Conservation (phyloP, 495 filamentous ascomycete genomes). For the Xylaria nigripes region DNA sequence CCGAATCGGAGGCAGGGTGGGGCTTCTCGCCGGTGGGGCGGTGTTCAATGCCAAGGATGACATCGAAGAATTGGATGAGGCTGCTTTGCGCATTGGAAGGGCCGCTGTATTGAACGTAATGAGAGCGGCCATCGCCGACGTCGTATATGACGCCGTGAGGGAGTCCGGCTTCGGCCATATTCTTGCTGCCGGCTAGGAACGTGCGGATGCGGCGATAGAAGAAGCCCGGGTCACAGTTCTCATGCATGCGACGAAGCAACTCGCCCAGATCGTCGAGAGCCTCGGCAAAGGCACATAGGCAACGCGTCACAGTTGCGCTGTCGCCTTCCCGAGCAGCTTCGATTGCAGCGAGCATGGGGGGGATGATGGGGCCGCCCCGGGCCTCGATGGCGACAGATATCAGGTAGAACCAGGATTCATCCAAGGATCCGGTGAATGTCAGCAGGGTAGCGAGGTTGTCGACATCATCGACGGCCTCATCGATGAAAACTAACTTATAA, state of each 20-base stretch:
- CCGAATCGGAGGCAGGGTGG: constrained; percentile 35
- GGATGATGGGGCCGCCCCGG: constrained; percentile 77
- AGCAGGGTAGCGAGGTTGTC: constrained; percentile 76
- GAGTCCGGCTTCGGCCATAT: constrained; percentile 88
- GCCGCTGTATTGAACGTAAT: constrained; percentile 73
- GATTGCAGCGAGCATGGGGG: constrained; percentile 82
- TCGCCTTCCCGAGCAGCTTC: constrained; percentile 67
- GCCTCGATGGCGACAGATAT: constrained; percentile 95
- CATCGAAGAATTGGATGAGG: constrained; percentile 89
- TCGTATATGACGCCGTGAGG: constrained; percentile 84
- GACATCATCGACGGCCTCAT: constrained; percentile 70
- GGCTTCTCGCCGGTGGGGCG: constrained; percentile 73
- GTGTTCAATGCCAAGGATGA: constrained; percentile 85
- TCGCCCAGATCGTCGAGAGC: constrained; percentile 72
- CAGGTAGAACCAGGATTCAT: constrained; percentile 98
- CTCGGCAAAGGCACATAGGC: constrained; percentile 72
- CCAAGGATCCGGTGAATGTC: constrained; percentile 90
- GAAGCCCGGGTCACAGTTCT: constrained; percentile 82
- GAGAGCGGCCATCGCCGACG: constrained; percentile 54
- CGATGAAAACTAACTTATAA: constrained; percentile 76
- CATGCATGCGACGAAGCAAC: constrained; percentile 77
- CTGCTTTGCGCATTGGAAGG: constrained; percentile 95
- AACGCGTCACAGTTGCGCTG: constrained; percentile 59
- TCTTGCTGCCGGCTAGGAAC: constrained; percentile 91
- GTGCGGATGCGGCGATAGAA: constrained; percentile 93